These are phyloP conservation scores for Claviceps citrina DNA, from an alignment of 2,329 filamentous ascomycete species.

Conservation along the genomic window DNA sequence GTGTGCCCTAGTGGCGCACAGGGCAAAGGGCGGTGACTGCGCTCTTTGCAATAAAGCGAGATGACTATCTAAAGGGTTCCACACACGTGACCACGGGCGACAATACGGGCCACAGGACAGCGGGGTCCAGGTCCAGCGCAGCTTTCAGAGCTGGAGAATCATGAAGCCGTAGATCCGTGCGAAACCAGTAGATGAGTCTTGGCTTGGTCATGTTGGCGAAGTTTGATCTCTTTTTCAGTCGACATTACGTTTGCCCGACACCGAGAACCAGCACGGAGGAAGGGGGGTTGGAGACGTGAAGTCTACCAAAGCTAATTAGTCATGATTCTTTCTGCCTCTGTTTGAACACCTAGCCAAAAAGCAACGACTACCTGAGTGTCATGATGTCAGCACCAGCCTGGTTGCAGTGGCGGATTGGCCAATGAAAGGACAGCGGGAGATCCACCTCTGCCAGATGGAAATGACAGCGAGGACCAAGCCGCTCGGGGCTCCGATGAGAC, in stretches of 20 bases:
- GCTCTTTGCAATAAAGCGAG: too few relatives aligned
- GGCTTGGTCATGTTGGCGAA: slow-evolving; percentile 18
- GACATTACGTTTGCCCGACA: background rate
- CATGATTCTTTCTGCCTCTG: background rate
- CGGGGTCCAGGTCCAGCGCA: slow-evolving; percentile 53
- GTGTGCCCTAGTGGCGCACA: too few relatives aligned
- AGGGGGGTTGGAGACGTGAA: background rate
- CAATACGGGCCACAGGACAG: slow-evolving; percentile 59
- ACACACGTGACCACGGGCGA: too few relatives aligned
- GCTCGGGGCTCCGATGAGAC: too few relatives aligned
- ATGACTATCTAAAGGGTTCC: too few relatives aligned
- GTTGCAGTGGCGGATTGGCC: background rate
- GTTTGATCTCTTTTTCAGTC: background rate
- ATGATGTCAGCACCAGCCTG: slow-evolving; percentile 5
- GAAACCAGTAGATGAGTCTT: slow-evolving; percentile 60
- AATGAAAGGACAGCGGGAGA: background rate
- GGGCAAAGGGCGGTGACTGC: too few relatives aligned
- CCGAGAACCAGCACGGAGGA: too few relatives aligned
- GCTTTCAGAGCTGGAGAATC: slow-evolving; percentile 61
- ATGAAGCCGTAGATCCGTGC: slow-evolving; percentile 62
- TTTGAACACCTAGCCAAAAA: background rate
- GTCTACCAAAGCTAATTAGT: background rate
- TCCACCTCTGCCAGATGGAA: background rate
- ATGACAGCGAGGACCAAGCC: too few relatives aligned
- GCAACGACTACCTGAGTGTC: slow-evolving; percentile 1